Percentiles rank a stretch among this genome's conserved stretches.
Evolutionary conservation across 768 basidiomycete species (phyloP).

Genomic region (Pleurotus platypus): DNA sequence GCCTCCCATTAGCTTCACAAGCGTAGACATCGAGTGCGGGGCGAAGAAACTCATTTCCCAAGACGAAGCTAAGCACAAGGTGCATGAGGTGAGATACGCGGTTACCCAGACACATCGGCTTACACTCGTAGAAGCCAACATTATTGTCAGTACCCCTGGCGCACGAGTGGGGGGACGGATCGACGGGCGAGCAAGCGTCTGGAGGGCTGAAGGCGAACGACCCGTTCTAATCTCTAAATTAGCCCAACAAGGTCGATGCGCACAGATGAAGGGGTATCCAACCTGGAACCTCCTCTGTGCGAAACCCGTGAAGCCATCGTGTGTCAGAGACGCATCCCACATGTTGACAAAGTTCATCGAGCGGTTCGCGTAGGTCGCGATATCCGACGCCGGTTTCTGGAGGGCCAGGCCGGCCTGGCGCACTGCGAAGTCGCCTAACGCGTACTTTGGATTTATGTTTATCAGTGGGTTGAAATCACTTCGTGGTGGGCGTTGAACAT

Average conservation of each 20-base stretch:
- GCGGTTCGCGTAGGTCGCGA: constrained; percentile 41
- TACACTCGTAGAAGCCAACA: constrained; percentile 52
- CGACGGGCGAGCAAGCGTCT: constrained; percentile 46
- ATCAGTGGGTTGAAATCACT: neutral
- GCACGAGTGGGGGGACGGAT: constrained; percentile 43
- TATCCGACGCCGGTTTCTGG: constrained; percentile 32
- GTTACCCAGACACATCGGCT: constrained; percentile 9
- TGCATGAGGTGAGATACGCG: neutral
- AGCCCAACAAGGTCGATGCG: no score
- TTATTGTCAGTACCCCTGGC: constrained; percentile 45
- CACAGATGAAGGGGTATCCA: constrained; percentile 8
- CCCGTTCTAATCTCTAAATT: constrained; percentile 29
- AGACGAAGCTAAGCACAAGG: constrained; percentile 50
- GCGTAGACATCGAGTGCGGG: constrained; percentile 46
- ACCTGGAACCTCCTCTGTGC: constrained; percentile 41
- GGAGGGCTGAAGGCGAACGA: constrained; percentile 47
- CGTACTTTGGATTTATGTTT: constrained; percentile 28
- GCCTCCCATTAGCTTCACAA: constrained; percentile 46
- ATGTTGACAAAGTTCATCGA: constrained; percentile 51
- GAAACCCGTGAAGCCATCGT: constrained; percentile 48
- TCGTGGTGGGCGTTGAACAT: neutral
- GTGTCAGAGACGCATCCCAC: constrained; percentile 43
- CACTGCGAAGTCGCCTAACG: constrained; percentile 48
- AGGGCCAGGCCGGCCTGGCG: constrained; percentile 43
- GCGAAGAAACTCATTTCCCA: constrained; percentile 55